Base-by-base conservation (phyloP, 192 early-diverging fungal species). In the Backusella mclennaniae region DNA sequence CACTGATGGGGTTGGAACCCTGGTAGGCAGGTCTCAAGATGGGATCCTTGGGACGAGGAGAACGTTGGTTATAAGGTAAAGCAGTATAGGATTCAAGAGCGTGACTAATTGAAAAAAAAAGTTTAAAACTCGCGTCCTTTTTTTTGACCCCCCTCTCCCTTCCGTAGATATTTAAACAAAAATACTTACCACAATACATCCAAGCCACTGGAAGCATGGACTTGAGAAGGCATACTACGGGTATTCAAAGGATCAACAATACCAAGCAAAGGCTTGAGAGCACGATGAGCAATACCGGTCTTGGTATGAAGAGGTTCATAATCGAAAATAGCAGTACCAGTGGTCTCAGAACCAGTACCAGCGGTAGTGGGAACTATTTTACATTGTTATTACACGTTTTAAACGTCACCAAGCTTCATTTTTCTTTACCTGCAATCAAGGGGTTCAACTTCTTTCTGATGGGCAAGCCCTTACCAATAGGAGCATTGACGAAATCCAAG, bases 281-380 rank as follows among this genome's bases (percentile, higher is more conserved):
- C 90, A 66, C 96, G 90, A 69, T 88, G 89, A 69, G 96, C 93
- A 76, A 97, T 97, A 15, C 96, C 96, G 5, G 96, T 97, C 88
- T 97, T 97, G 81, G 92, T 91, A 44, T 89, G 84, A 72, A 92
- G 87, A 14, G 91, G 91, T 67, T 91, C 91, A 84, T 95, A 93
- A 76, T 97, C 96, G 76, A 97, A 97, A 78, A 97, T 97, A n/a
- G 96, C 87, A 5, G 93, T 92, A n/a, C 96, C 96, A 1, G 96
- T 97, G 15, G 94, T 95, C 79, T 97, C 96, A 23, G 89, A 91
- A 71, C 96, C 96, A 14, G 96, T 97, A 79, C 76, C 89, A 56
- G 88, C 83, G 12, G 84, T 83, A 36, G 82, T 86, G 21, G 80
- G 83, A 59, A 88, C 84, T 77, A 49, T 49, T 38, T 59, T 46